Evolutionary conservation across 2,329 filamentous ascomycete species (phyloP), one percentile per base, ranked within the genome.

Genomic region (Macroventuria anomochaeta): DNA sequence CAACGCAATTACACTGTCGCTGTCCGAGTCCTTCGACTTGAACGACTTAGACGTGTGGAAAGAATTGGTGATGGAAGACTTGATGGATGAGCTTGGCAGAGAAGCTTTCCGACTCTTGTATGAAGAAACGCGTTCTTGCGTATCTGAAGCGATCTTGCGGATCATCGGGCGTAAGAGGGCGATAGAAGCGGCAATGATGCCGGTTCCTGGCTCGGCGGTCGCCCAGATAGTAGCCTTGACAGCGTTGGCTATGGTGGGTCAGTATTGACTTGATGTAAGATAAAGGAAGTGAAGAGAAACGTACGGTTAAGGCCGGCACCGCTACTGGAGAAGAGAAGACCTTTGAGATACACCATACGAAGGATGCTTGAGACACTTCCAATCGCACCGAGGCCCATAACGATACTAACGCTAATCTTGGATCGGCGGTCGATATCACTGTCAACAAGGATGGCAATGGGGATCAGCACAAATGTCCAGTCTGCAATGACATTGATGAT

Each of bases 151-250:
- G 20, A 71, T 55, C 18, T 67, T 59, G 34, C 69, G 69, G 37
- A 81, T 71, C 7, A 81, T 64, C 1, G 79, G 79, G 0, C 79
- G 77, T 1, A 81, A 72, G 3, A 78, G 75, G 7, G 78, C 77
- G 31, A 79, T 68, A 7, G 78, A 80, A 2, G 78, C 79, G 11
- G 81, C 79, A 7, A 78, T 73, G 56, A 83, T 80, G 15, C 80
- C 80, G 15, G 77, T 79, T 8, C 78, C 80, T 28, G 79, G 77
- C 55, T 81, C 80, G 20, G 80, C 72, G 26, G 80, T 74, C 3
- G 78, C 79, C 78, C 78, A 81, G 34, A 77, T 73, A 12, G 70
- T 75, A 20, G 72, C 71, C 59, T 73, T 72, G 31, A 73, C 73
- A 46, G 74, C 68, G 48, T 71, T 59, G 32, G 56, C 68, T 72